A percentile compares a stretch with the other conserved stretches of the same genome.
phyloP scores from a whole-genome alignment of 2,329 filamentous ascomycete genomes.

The Aspergillus ibericus region DNA sequence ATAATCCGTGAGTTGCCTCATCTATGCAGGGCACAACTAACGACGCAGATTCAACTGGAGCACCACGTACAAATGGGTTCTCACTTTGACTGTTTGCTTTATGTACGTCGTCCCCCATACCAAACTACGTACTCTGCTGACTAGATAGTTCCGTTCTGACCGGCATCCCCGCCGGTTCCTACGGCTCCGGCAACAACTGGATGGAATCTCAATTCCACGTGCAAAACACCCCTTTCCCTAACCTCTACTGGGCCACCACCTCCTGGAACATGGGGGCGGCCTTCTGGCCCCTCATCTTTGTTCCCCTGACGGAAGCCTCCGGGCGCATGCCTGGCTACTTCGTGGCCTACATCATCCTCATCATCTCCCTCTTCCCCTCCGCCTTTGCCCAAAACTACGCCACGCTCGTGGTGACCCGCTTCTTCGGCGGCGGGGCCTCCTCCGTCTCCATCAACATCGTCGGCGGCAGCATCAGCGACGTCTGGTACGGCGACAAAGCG shows the following conservation, averaged over 20 bases:
- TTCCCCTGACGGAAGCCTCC: slow-evolving; percentile 42
- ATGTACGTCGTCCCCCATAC: slow-evolving; percentile 30
- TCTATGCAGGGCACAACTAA: not conserved
- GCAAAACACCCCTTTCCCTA: slow-evolving; percentile 36
- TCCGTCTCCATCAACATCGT: slow-evolving; percentile 46
- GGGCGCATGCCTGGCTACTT: slow-evolving; percentile 48
- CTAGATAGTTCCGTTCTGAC: slow-evolving; percentile 40
- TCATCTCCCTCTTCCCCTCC: slow-evolving; percentile 45
- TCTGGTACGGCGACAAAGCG: slow-evolving; percentile 39
- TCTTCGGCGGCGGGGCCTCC: slow-evolving; percentile 47
- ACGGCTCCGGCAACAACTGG: slow-evolving; percentile 35
- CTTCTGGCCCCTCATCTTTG: slow-evolving; percentile 39
- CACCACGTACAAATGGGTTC: slow-evolving; percentile 42
- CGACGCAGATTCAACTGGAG: slow-evolving; percentile 45
- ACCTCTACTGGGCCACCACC: slow-evolving; percentile 35
- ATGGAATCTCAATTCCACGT: slow-evolving; percentile 35
- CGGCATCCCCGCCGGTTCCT: slow-evolving; percentile 43
- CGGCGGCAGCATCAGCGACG: slow-evolving; percentile 36
- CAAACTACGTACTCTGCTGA: not conserved
- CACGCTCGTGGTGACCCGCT: slow-evolving; percentile 45
- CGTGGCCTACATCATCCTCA: slow-evolving; percentile 42
- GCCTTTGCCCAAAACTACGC: slow-evolving; percentile 48
- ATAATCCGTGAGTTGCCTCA: slow-evolving; percentile 26
- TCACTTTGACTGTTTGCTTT: slow-evolving; percentile 45
- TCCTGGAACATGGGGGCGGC: slow-evolving; percentile 43